Conservation (phyloP, 768 basidiomycete species). For the Lentinula aciculospora region DNA sequence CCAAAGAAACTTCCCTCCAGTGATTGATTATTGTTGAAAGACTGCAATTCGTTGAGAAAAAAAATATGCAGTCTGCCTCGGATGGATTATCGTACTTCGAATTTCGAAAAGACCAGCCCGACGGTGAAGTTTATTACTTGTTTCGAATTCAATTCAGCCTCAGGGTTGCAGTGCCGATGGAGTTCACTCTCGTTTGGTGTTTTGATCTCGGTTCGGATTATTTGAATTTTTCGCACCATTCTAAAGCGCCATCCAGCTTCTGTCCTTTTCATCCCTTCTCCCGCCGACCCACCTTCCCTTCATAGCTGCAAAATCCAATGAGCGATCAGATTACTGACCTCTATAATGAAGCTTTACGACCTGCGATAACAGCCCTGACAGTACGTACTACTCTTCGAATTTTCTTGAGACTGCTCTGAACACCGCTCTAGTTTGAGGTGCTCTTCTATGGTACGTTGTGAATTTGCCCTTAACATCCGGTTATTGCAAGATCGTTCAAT, state of each 20-base stretch:
- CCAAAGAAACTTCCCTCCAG: too few relatives aligned
- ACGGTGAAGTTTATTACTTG: background rate
- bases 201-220: background rate
- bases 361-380: conserved; percentile 1
- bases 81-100: background rate
- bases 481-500: background rate
- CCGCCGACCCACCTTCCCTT: background rate
- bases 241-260: background rate
- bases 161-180: background rate
- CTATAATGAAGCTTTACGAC: background rate
- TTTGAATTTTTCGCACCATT: background rate
- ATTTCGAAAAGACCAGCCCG: background rate
- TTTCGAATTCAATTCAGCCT: background rate
- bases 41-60: too few relatives aligned
- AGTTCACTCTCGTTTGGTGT: background rate
- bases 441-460: conserved; percentile 3
- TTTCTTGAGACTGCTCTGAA: background rate
- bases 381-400: background rate
- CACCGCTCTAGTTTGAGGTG: background rate
- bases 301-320: background rate
- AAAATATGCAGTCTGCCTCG: too few relatives aligned
- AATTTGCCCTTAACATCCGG: background rate
- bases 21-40: too few relatives aligned
- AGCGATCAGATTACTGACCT: background rate
- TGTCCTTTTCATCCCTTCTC: background rate